These are phyloP conservation scores for Metschnikowia aberdeeniae DNA, from an alignment of 805 yeast genomes.

Conservation along the genomic window DNA sequence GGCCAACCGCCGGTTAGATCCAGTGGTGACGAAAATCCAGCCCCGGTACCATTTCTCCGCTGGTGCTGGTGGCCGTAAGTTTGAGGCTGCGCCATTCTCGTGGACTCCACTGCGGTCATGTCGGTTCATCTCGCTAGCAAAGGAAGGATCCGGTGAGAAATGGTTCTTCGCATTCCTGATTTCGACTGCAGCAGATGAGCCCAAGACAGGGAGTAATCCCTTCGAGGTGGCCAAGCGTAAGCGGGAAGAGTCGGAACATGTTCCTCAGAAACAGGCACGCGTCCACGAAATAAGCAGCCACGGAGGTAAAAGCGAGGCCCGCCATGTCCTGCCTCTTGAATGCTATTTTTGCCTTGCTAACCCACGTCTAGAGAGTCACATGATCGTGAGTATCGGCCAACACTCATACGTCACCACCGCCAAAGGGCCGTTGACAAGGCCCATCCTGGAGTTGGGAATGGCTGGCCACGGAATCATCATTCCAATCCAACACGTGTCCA, in stretches of 20 bases:
- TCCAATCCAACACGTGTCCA: slow-evolving; percentile 70
- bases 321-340: slow-evolving; percentile 48
- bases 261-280: not conserved
- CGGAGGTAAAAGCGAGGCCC: not conserved
- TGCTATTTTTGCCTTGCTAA: slow-evolving; percentile 86
- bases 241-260: slow-evolving; percentile 1
- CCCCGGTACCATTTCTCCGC: slow-evolving; percentile 69
- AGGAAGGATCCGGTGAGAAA: slow-evolving; percentile 48
- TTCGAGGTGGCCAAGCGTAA: slow-evolving; percentile 10
- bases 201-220: slow-evolving; percentile 20
- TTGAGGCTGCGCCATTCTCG: slow-evolving; percentile 54
- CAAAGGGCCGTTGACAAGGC: slow-evolving; percentile 75
- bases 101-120: slow-evolving; percentile 51
- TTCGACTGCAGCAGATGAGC: slow-evolving; percentile 17
- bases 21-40: slow-evolving; percentile 36
- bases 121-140: slow-evolving; percentile 63
- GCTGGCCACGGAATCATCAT: slow-evolving; percentile 81
- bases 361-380: slow-evolving; percentile 70
- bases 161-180: slow-evolving; percentile 75
- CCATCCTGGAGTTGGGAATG: slow-evolving; percentile 45
- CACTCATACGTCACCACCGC: slow-evolving; percentile 69
- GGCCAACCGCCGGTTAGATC: slow-evolving; percentile 45
- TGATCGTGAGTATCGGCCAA: slow-evolving; percentile 73
- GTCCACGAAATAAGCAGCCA: not conserved
- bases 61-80: slow-evolving; percentile 47